These are phyloP conservation scores for Capsicum chinense DNA, from an alignment of 257 asterid genomes.

Conservation along the genomic window DNA sequence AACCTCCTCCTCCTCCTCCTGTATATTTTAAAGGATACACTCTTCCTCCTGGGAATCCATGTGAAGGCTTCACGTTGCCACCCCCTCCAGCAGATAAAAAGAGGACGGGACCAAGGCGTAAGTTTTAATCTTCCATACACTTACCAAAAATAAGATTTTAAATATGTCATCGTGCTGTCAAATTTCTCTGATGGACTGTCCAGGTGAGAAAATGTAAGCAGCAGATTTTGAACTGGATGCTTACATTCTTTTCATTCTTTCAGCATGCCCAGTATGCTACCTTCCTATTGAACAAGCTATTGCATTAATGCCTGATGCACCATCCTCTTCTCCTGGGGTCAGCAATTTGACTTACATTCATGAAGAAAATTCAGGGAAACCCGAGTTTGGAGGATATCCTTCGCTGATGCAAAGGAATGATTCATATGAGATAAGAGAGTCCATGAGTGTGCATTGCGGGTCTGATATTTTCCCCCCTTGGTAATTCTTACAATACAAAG, in stretches of 20 bases:
- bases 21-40: constrained; percentile 71
- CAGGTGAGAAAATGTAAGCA: neutral
- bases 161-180: neutral
- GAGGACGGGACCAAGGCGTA: constrained; percentile 94
- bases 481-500: neutral
- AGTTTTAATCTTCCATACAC: constrained; percentile 36
- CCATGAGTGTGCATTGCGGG: constrained; percentile 95
- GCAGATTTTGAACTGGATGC: neutral
- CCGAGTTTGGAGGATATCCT: constrained; percentile 80
- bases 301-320: constrained; percentile 58
- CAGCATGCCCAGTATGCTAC: constrained; percentile 85
- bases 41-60: constrained; percentile 94
- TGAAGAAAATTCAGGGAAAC: constrained; percentile 55
- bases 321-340: constrained; percentile 66
- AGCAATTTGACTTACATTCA: constrained; percentile 56
- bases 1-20: constrained; percentile 48
- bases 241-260: constrained; percentile 34
- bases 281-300: constrained; percentile 68
- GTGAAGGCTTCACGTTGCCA: constrained; percentile 83
- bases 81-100: constrained; percentile 95
- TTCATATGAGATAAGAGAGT: constrained; percentile 77
- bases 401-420: constrained; percentile 67
- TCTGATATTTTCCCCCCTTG: constrained; percentile 42
- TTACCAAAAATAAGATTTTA: neutral
- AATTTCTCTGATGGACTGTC: neutral